These are phyloP conservation scores for Cryptomeria japonica DNA, from an alignment of 75 land plant species.

Conservation along the genomic window DNA sequence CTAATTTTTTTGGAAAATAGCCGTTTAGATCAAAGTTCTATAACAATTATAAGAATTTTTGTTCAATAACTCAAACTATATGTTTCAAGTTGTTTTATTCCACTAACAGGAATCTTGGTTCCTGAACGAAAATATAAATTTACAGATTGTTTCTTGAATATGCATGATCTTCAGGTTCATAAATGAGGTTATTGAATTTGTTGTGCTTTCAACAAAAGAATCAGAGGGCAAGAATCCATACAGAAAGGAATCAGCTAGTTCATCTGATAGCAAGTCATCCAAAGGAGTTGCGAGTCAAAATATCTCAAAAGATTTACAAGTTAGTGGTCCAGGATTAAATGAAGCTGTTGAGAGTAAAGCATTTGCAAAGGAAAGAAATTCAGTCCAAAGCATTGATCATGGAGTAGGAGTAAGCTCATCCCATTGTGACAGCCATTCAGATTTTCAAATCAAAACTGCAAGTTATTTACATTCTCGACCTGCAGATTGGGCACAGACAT, in stretches of 20 bases:
- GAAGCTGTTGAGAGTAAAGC: not conserved
- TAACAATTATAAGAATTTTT: not conserved
- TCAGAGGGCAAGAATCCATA: constrained; percentile 14
- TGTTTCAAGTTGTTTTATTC: not conserved
- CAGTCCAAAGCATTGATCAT: not conserved
- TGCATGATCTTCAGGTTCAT: constrained; percentile 49
- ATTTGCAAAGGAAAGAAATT: constrained; percentile 10
- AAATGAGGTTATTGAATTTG: constrained; percentile 75
- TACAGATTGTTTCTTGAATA: not conserved
- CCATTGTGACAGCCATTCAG: constrained; percentile 3
- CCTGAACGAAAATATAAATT: not conserved
- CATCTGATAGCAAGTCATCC: constrained; percentile 10
- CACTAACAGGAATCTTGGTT: not conserved
- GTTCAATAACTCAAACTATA: not conserved
- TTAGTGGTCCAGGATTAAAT: constrained; percentile 2
- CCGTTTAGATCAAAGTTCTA: not conserved
- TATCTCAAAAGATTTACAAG: constrained; percentile 1
- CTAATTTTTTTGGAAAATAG: not conserved
- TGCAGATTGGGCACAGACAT: constrained; percentile 76
- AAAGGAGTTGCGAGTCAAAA: constrained; percentile 7
- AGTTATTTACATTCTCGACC: constrained; percentile 20
- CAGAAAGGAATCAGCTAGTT: constrained; percentile 10
- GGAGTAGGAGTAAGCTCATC: constrained; percentile 2
- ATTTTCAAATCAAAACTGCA: not conserved
- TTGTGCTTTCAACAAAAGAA: constrained; percentile 47